Conservation (phyloP, 2,329 filamentous ascomycete species). For the Magnaporthiopsis incrustans region DNA sequence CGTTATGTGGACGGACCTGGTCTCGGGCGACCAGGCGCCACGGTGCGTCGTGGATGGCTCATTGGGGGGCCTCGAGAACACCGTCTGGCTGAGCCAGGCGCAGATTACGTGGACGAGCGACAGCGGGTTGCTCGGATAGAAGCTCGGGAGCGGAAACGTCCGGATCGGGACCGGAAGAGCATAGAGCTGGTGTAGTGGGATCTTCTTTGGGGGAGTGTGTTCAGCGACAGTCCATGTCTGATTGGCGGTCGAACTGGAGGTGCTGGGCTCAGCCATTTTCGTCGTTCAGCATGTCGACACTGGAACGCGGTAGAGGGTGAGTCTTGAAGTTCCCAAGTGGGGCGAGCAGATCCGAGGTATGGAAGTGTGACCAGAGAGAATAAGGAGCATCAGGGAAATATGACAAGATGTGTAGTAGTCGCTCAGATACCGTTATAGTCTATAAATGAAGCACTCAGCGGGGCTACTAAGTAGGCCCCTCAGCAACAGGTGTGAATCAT, state of each 20-base stretch:
- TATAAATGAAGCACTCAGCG: conserved; percentile 60
- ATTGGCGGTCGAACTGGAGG: conserved; percentile 14
- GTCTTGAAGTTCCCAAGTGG: conserved; percentile 1
- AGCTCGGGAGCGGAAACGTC: conserved; percentile 74
- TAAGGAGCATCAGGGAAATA: not conserved
- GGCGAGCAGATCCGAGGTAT: not conserved
- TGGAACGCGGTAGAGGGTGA: conserved; percentile 4
- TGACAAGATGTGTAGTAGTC: conserved; percentile 17
- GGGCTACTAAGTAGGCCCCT: conserved; percentile 52
- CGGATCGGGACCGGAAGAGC: conserved; percentile 70
- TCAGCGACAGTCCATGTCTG: conserved; percentile 41
- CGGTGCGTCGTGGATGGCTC: conserved; percentile 59
- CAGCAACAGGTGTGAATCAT: conserved; percentile 51
- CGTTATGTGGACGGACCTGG: conserved; percentile 75
- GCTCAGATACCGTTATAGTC: conserved; percentile 99
- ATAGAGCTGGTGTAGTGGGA: conserved; percentile 62
- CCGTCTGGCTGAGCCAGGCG: conserved; percentile 65
- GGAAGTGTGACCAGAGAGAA: not conserved
- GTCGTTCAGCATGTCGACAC: conserved; percentile 15
- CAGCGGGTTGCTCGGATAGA: conserved; percentile 88
- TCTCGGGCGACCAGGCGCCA: conserved; percentile 74
- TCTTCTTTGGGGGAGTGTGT: conserved; percentile 21
- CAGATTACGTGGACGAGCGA: conserved; percentile 76
- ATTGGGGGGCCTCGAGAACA: conserved; percentile 59
- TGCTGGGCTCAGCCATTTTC: conserved; percentile 23